These are phyloP conservation scores for Cyanidiococcus yangmingshanensis DNA, from an alignment of 23 red algal species.

Conservation along the genomic window DNA sequence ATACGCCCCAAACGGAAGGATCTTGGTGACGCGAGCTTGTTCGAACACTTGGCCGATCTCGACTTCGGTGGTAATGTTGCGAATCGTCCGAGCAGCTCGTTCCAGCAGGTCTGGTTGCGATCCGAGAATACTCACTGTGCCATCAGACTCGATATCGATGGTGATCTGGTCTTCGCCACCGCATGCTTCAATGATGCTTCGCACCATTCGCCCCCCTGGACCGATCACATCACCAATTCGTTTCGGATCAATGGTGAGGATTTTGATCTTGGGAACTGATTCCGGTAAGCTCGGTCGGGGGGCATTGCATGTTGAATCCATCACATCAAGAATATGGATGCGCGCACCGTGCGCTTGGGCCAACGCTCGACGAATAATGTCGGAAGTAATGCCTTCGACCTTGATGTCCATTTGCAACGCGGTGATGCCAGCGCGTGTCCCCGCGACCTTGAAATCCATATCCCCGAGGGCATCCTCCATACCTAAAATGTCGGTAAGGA, in stretches of 20 bases:
- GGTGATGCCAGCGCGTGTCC: conserved; percentile 43
- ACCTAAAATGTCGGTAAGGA: conserved; percentile 91
- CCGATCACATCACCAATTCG: conserved; percentile 85
- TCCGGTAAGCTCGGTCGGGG: conserved; percentile 33
- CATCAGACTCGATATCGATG: conserved; percentile 64
- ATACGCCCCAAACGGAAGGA: conserved; percentile 89
- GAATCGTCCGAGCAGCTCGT: conserved; percentile 36
- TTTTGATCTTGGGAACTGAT: conserved; percentile 57
- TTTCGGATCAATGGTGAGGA: conserved; percentile 36
- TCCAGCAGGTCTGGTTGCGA: conserved; percentile 25
- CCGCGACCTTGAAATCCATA: conserved; percentile 86
- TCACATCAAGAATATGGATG: conserved; percentile 50
- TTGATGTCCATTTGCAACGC: conserved; percentile 95
- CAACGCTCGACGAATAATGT: conserved; percentile 45
- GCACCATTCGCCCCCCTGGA: conserved; percentile 58
- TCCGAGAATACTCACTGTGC: conserved; percentile 44
- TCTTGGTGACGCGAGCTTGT: conserved; percentile 28
- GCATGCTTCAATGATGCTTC: conserved; percentile 71
- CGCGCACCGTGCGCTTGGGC: conserved; percentile 49
- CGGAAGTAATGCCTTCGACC: conserved; percentile 63
- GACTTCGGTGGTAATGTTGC: conserved; percentile 25
- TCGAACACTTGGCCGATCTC: conserved; percentile 39
- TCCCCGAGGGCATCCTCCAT: conserved; percentile 84
- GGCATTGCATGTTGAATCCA: conserved; percentile 32
- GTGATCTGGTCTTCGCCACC: conserved; percentile 65